These are phyloP conservation scores for Pilobolus umbonatus DNA, from an alignment of 192 early-diverging fungal species.

Conservation along the genomic window DNA sequence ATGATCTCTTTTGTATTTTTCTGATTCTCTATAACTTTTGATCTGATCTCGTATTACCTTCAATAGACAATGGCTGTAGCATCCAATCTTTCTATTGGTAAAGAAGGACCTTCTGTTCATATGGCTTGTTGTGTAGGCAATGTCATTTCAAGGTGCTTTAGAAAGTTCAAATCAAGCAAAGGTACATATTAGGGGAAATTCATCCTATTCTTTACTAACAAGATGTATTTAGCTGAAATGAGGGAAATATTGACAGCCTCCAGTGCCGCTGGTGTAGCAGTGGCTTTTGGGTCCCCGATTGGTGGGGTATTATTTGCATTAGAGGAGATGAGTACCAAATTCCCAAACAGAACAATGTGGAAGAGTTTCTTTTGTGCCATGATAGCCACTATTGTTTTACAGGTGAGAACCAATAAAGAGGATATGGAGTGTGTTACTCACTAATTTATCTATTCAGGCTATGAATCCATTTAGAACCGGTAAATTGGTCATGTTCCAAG, in stretches of 20 bases:
- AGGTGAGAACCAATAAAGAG: slow-evolving; percentile 36
- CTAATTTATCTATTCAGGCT: no score
- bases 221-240: slow-evolving; percentile 51
- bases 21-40: slow-evolving; percentile 4
- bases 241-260: slow-evolving; percentile 83
- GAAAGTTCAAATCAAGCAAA: slow-evolving; percentile 78
- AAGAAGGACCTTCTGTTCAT: slow-evolving; percentile 95
- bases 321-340: slow-evolving; percentile 90
- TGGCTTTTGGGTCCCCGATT: slow-evolving; percentile 96
- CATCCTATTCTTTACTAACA: background rate
- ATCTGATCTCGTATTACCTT: background rate
- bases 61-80: slow-evolving; percentile 72
- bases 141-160: slow-evolving; percentile 72
- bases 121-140: slow-evolving; percentile 93
- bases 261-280: slow-evolving; percentile 93
- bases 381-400: slow-evolving; percentile 87
- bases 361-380: slow-evolving; percentile 96
- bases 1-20: slow-evolving; percentile 10
- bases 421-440: background rate
- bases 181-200: no score
- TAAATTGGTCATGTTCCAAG: slow-evolving; percentile 96
- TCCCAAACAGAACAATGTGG: slow-evolving; percentile 95
- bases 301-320: slow-evolving; percentile 72
- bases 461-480: slow-evolving; percentile 96
- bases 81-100: slow-evolving; percentile 87